Conservation (phyloP, 331 rosid genomes). For the Acacia concinna region DNA sequence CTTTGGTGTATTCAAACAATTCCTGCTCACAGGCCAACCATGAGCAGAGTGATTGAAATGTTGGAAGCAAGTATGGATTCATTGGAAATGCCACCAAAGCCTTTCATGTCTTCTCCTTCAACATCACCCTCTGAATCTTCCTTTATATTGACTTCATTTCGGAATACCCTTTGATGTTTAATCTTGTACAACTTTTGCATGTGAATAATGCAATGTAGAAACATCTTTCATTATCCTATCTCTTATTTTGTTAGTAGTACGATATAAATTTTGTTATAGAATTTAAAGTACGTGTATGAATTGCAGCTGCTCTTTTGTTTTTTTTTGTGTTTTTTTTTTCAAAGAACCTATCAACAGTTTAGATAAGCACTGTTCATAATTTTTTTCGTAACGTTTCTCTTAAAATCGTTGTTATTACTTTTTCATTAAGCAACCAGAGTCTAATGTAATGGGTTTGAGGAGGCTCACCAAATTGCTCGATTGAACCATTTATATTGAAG, state of each 20-base stretch:
- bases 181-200: neutral
- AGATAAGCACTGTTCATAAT: neutral
- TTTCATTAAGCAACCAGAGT: too few relatives aligned
- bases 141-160: neutral
- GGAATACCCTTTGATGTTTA: neutral
- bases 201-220: neutral
- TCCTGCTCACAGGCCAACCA: conserved; percentile 34
- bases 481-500: too few relatives aligned
- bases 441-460: neutral
- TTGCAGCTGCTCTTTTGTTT: neutral
- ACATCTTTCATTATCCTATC: neutral
- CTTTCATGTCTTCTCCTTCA: neutral
- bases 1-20: conserved; percentile 41
- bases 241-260: neutral
- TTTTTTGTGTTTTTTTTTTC: too few relatives aligned
- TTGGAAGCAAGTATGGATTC: conserved; percentile 35
- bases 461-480: neutral
- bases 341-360: neutral
- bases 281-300: neutral
- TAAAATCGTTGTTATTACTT: neutral
- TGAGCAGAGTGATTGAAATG: conserved; percentile 42
- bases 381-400: neutral
- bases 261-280: neutral
- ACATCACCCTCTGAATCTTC: neutral
- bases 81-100: conserved; percentile 34